phyloP scores from a whole-genome alignment of 352 stramenopile species.

The Phytopythium mirpurense region DNA sequence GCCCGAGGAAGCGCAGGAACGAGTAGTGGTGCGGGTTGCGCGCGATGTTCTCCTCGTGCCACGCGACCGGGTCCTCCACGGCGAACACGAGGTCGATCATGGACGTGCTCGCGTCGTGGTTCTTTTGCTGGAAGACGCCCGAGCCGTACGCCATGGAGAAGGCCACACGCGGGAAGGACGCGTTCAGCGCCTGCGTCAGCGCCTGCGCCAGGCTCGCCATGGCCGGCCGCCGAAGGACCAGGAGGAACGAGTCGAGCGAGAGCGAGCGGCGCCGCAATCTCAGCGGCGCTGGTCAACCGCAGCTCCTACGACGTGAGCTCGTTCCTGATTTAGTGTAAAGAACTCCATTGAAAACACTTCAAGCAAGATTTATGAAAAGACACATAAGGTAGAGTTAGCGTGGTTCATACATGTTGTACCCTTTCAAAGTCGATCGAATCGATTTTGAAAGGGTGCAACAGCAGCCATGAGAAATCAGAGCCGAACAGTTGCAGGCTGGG shows the following conservation, averaged over 20 bases:
- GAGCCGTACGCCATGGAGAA: slow-evolving; percentile 87
- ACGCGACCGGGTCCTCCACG: slow-evolving; percentile 71
- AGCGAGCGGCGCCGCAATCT: slow-evolving; percentile 1
- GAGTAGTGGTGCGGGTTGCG: slow-evolving; percentile 82
- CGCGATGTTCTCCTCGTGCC: slow-evolving; percentile 77
- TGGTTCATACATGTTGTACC: slow-evolving; percentile 10
- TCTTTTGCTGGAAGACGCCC: slow-evolving; percentile 70
- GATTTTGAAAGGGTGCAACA: background rate
- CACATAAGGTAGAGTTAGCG: background rate
- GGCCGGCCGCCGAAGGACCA: no score
- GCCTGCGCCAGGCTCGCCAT: slow-evolving; percentile 24
- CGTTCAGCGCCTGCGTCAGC: slow-evolving; percentile 47
- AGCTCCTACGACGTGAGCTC: background rate
- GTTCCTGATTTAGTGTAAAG: no score
- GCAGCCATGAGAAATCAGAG: background rate
- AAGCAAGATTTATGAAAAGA: no score
- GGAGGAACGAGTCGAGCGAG: slow-evolving; percentile 5
- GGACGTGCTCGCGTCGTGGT: slow-evolving; percentile 68
- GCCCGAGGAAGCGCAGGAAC: slow-evolving; percentile 64
- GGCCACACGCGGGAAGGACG: slow-evolving; percentile 60
- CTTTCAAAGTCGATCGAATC: slow-evolving; percentile 9
- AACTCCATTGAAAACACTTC: no score
- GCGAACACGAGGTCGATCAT: slow-evolving; percentile 90
- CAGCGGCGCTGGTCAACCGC: no score
- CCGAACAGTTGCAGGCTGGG: no score